A percentile compares a stretch with the other conserved stretches of the same genome.
phyloP scores from a whole-genome alignment of 129 eudicot species.

The Daucus carota region DNA sequence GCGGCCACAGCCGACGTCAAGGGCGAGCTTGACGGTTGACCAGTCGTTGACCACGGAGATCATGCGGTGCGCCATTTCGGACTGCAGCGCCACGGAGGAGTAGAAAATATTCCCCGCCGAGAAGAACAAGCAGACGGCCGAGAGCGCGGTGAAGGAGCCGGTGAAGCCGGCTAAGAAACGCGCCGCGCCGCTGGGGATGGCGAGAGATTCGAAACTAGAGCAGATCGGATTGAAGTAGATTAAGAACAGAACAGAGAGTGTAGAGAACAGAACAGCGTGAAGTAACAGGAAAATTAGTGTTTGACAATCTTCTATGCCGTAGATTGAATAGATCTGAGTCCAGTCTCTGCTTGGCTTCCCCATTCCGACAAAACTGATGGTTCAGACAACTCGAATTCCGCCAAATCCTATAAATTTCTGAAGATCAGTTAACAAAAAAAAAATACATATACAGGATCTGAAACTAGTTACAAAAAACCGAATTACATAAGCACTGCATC shows the following conservation, averaged over 20 bases:
- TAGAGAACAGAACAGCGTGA: constrained; percentile 49
- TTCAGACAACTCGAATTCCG: not conserved
- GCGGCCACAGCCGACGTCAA: constrained; percentile 91
- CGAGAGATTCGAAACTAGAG: constrained; percentile 30
- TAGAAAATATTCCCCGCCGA: constrained; percentile 72
- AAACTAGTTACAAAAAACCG: too few species aligned
- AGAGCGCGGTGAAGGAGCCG: constrained; percentile 73
- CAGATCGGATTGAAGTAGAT: constrained; percentile 57
- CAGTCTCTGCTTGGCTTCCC: constrained; percentile 81
- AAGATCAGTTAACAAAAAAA: too few species aligned
- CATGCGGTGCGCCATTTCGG: constrained; percentile 82
- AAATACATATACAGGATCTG: too few species aligned
- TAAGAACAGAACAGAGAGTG: constrained; percentile 47
- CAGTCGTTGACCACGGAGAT: constrained; percentile 64
- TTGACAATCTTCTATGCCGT: constrained; percentile 83
- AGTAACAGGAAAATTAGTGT: constrained; percentile 58
- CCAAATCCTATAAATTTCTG: not conserved
- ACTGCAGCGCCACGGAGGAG: constrained; percentile 75
- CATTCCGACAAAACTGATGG: constrained; percentile 20
- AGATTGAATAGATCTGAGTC: constrained; percentile 90
- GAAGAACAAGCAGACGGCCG: constrained; percentile 70
- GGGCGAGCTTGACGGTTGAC: constrained; percentile 65
- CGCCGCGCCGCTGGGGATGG: constrained; percentile 41
- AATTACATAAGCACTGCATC: too few species aligned
- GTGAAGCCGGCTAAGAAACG: constrained; percentile 76